Evolutionary conservation across 139 green algal genomes (phyloP), one percentile per base, ranked within the genome.

Genomic region (Bryopsis sp.): DNA sequence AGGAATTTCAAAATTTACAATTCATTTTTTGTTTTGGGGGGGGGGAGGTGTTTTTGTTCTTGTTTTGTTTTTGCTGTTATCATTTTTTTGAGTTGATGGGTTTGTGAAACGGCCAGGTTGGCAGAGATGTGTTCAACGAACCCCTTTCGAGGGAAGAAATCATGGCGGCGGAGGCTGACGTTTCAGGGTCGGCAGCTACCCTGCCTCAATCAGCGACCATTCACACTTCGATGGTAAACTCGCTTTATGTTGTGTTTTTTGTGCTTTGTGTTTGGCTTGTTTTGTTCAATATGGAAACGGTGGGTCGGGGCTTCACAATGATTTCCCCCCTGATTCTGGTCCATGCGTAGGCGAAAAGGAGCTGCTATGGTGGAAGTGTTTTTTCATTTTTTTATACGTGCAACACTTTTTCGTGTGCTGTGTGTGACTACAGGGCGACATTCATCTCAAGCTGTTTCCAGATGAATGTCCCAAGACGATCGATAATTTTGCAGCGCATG

Each of bases 401-500:
- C n/a, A 7, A 39, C 28, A 6, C 32, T 28, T 65, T n/a, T n/a
- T n/a, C n/a, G n/a, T n/a, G n/a, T n/a, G n/a, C n/a, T n/a, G n/a
- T n/a, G n/a, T n/a, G n/a, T n/a, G n/a, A n/a, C n/a, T n/a, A n/a
- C 57, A 74, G 60, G 89, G 89, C 19, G 90, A 97, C 81, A 94
- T 99, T 75, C 79, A 76, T 4, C 1, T 98, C 24, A 87, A 90
- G 78, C 85, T 98, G 4, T 97, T 95, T 78, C 81, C 88, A 0
- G 90, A 97, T 8, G 90, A 98, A 82, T 97, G 90, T 78, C 94
- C 95, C 0, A 74, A 78, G 33, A 98, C 91, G 2, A 79, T 98
- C 33, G 95, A 99, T 74, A 99, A 99, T 86, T 99, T 98, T 81
- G 92, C 82, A 11, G 93, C 83, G 3, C 95, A 99, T 75, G 80